Evolutionary conservation across 1,284 basidiomycete species (phyloP), one percentile per base, ranked within the genome.

Genomic region (Irpex sp.): DNA sequence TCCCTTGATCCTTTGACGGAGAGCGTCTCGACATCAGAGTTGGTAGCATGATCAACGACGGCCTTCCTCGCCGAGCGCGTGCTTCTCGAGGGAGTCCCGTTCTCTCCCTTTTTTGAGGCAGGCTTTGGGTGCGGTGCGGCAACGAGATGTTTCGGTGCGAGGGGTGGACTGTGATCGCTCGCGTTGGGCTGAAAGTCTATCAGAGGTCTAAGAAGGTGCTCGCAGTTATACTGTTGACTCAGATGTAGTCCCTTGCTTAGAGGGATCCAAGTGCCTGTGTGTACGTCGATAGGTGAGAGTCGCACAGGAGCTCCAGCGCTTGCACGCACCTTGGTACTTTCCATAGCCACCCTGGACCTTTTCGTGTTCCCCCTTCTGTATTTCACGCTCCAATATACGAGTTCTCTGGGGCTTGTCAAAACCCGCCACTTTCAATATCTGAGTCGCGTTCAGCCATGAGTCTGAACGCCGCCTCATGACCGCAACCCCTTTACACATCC

Each of bases 321-420:
- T 13, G 40, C 60, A 75, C 87, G 66, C 66, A 96, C 96, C 97
- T 84, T 99, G 97, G 76, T 98, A 99, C 79, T 99, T 99, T 69
- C 97, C 97, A 77, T 99, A 99, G 0, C 97, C 97, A 40, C 97
- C 97, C 76, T 99, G 97, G 0, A 99, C 96, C 77, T 99, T 99
- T 78, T 99, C 97, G 76, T 99, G 97, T 69, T 95, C 92, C 31
- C 96, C 97, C 77, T 98, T 98, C 76, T 99, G 97, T 2, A 99
- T 91, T 79, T 99, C 97, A 67, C 97, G 88, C 77, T 99, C 97
- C 57, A 99, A 84, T 11, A 99, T 96, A 64, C 97, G 88, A 62
- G 97, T 99, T 58, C 97, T 85, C 76, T 99, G 97, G 0, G 97
- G 97, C 76, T 99, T 99, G 80, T 99, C 97, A 70, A 99, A 98